These are phyloP conservation scores for Noccaea bulbosa DNA, from an alignment of 345 rosid genomes.

Conservation along the genomic window DNA sequence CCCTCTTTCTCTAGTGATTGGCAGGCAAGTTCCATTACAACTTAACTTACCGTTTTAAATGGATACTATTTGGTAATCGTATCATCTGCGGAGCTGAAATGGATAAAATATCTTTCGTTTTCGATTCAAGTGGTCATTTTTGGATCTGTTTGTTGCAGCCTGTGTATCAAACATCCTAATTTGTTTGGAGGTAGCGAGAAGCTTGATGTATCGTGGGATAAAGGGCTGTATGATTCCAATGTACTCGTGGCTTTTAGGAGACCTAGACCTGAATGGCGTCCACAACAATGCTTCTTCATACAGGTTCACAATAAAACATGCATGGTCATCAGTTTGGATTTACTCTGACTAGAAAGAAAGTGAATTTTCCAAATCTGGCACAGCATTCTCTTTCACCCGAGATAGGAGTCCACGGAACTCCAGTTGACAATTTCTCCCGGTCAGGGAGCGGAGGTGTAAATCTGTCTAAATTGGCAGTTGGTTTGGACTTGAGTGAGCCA, in stretches of 20 bases:
- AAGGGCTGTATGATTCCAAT: slow-evolving; percentile 89
- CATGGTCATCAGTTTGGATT: neutral
- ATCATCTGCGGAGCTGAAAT: neutral
- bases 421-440: slow-evolving; percentile 81
- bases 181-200: slow-evolving; percentile 98
- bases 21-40: slow-evolving; percentile 58
- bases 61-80: neutral
- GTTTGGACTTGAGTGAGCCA: slow-evolving; percentile 86
- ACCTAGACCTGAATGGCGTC: slow-evolving; percentile 93
- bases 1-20: slow-evolving; percentile 90
- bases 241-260: slow-evolving; percentile 80
- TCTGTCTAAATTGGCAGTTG: slow-evolving; percentile 77
- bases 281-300: slow-evolving; percentile 80
- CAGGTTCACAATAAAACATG: slow-evolving; percentile 53
- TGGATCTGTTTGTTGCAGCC: slow-evolving; percentile 55
- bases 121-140: slow-evolving; percentile 28
- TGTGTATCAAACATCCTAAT: slow-evolving; percentile 91
- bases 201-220: slow-evolving; percentile 94
- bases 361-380: slow-evolving; percentile 21
- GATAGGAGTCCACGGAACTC: slow-evolving; percentile 84
- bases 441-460: slow-evolving; percentile 92
- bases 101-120: neutral
- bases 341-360: no score
- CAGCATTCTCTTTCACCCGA: slow-evolving; percentile 97
- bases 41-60: no score